These are phyloP conservation scores for Apophysomyces trapeziformis DNA, from an alignment of 371 early-diverging fungal genomes.

Conservation along the genomic window DNA sequence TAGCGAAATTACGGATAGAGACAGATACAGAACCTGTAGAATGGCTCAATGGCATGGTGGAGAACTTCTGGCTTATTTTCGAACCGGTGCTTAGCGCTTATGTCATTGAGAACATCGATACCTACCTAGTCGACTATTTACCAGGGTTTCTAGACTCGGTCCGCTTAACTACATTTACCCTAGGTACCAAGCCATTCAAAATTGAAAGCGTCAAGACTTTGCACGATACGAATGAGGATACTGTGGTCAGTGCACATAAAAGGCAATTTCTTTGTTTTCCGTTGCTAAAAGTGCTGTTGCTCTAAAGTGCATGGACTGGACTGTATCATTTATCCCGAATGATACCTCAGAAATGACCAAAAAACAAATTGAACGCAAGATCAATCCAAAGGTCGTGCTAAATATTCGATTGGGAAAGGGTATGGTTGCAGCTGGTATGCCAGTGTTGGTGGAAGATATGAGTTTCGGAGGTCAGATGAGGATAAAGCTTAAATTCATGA, in stretches of 20 bases:
- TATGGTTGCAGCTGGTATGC: conserved; percentile 89
- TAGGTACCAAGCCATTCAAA: conserved; percentile 95
- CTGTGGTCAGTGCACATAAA: conserved; percentile 61
- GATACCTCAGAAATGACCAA: conserved; percentile 73
- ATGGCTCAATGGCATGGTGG: conserved; percentile 96
- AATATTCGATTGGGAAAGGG: conserved; percentile 90
- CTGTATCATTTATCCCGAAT: conserved; percentile 83
- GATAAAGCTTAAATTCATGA: conserved; percentile 83
- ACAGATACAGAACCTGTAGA: conserved; percentile 85
- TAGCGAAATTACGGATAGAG: conserved; percentile 56
- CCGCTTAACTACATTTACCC: conserved; percentile 91
- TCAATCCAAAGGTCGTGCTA: conserved; percentile 93
- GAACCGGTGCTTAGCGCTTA: conserved; percentile 91
- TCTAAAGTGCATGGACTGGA: conserved; percentile 89
- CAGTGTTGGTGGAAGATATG: conserved; percentile 93
- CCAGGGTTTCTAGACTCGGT: conserved; percentile 94
- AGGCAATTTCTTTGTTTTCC: conserved; percentile 5
- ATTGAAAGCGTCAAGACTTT: conserved; percentile 86
- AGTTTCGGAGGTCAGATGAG: conserved; percentile 87
- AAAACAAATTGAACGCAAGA: conserved; percentile 64
- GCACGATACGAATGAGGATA: conserved; percentile 78
- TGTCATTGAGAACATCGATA: conserved; percentile 78
- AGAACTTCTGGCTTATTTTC: conserved; percentile 92
- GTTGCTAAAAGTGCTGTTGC: background rate
- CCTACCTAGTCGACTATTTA: conserved; percentile 75